Base-by-base conservation (phyloP, 805 yeast species). In the Lipomyces orientalis region DNA sequence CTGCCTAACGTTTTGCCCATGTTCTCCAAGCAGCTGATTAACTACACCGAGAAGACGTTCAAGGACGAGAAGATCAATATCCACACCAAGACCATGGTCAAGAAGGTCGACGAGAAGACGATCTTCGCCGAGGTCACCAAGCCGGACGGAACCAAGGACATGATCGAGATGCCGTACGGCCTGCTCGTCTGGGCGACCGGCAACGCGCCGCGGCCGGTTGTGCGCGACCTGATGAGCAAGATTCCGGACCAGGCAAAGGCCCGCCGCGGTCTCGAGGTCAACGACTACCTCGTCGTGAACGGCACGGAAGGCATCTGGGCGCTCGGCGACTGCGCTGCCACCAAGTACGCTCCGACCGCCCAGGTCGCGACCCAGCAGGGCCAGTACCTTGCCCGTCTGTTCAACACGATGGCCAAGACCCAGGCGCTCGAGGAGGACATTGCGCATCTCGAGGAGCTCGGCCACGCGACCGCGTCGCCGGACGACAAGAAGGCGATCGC, bases 351-450 rank as follows among this genome's bases (percentile, higher is more conserved):
- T 55, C 98, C 98, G 74, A 93, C 98, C 70, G 98, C 98, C 33
- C 98, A 93, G 84, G 98, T 93, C 64, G 98, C 98, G 54, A 88
- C 92, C 81, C 98, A 93, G 83, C 91, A 93, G 81, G 98, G 97
- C 78, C 83, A 84, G 65, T 93, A 86, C 81, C 85, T 93, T 73
- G 95, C 93, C 65, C 81, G 83, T 43, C 86, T 88, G 72, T 89
- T 93, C 79, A 71, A 71, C 71, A 66, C 68, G 33, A 70, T 79
- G 49, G 83, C 82, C 60, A 71, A 74, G 62, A 76, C 80, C 39
- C 73, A 75, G 57, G 76, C 74, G 16, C 74, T 77, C 46, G 78
- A 77, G 60, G 68, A 77, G 72, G 81, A 81, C 64, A 75, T 86
- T 56, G 71, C 76, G 61, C 75, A 79, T 49, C 76, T 81, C 46